phyloP scores from a whole-genome alignment of 768 basidiomycete genomes.

The Lactarius psammicola region DNA sequence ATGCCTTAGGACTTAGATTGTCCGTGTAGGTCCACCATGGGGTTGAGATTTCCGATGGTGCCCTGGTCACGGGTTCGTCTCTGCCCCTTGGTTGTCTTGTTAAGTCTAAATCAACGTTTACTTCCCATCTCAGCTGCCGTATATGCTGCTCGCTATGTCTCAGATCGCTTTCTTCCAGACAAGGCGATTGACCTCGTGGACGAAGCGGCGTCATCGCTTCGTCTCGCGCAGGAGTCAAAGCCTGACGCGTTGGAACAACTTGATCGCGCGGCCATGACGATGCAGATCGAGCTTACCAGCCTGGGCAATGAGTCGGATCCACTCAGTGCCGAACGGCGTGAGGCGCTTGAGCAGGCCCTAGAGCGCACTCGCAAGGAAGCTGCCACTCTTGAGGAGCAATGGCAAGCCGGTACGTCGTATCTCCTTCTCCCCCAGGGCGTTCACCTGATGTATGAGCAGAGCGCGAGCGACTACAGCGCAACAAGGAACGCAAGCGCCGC shows the following conservation, averaged over 20 bases:
- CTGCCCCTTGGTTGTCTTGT: neutral
- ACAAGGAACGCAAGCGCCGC: slow-evolving; percentile 59
- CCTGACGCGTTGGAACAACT: slow-evolving; percentile 82
- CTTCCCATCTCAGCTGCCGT: slow-evolving; percentile 58
- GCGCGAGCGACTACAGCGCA: slow-evolving; percentile 61
- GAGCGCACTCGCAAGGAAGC: slow-evolving; percentile 62
- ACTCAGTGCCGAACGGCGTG: slow-evolving; percentile 72
- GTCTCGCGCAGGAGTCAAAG: slow-evolving; percentile 86
- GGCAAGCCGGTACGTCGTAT: slow-evolving; percentile 61
- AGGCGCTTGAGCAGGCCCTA: slow-evolving; percentile 64
- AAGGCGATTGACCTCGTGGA: slow-evolving; percentile 92
- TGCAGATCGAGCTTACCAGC: slow-evolving; percentile 88
- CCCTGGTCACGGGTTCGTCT: slow-evolving; percentile 73
- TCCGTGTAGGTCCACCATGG: slow-evolving; percentile 65
- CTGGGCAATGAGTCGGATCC: slow-evolving; percentile 86
- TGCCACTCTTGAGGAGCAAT: slow-evolving; percentile 56
- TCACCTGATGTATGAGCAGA: slow-evolving; percentile 42
- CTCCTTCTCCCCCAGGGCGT: neutral
- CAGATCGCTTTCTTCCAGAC: slow-evolving; percentile 85
- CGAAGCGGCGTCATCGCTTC: slow-evolving; percentile 84
- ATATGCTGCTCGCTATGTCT: slow-evolving; percentile 81
- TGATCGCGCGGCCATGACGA: slow-evolving; percentile 78
- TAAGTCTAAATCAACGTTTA: neutral
- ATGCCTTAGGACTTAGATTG: neutral
- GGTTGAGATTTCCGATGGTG: slow-evolving; percentile 85